Evolutionary conservation across 768 basidiomycete species (phyloP).

Genomic region (Omphalotus guepiniiformis): DNA sequence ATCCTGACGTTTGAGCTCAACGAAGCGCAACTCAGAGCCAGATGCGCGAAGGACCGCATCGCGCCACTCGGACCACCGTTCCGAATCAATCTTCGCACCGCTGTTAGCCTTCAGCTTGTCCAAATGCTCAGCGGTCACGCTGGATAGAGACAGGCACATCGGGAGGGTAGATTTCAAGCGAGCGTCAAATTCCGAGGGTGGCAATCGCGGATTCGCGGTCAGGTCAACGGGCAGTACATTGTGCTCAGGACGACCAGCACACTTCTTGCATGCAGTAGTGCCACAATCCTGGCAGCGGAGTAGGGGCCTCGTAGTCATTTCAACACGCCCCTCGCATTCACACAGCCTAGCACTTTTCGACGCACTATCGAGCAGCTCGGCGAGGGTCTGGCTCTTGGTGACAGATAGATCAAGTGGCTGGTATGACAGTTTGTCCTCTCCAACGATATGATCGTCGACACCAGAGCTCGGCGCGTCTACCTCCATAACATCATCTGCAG

Average conservation of each 20-base stretch:
- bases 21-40: constrained; percentile 70
- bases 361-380: constrained; percentile 59
- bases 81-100: constrained; percentile 40
- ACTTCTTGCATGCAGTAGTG: constrained; percentile 76
- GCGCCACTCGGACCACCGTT: constrained; percentile 67
- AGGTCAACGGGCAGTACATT: constrained; percentile 57
- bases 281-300: constrained; percentile 74
- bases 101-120: constrained; percentile 41
- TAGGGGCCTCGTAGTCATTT: constrained; percentile 63
- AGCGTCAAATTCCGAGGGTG: constrained; percentile 71
- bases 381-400: constrained; percentile 41
- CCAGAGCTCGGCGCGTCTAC: constrained; percentile 32
- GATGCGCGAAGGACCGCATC: constrained; percentile 59
- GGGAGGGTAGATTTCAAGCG: constrained; percentile 77
- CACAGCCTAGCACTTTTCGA: constrained; percentile 75
- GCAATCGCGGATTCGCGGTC: constrained; percentile 49
- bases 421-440: constrained; percentile 63
- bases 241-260: constrained; percentile 90
- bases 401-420: constrained; percentile 68
- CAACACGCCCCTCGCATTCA: constrained; percentile 84
- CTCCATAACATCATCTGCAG: constrained; percentile 41
- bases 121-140: constrained; percentile 48
- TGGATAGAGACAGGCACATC: constrained; percentile 70
- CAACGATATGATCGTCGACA: constrained; percentile 55
- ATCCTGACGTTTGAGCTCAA: constrained; percentile 82